Evolutionary conservation across 1,284 basidiomycete species (phyloP).

Genomic region (Cryptococcus deneoformans): DNA sequence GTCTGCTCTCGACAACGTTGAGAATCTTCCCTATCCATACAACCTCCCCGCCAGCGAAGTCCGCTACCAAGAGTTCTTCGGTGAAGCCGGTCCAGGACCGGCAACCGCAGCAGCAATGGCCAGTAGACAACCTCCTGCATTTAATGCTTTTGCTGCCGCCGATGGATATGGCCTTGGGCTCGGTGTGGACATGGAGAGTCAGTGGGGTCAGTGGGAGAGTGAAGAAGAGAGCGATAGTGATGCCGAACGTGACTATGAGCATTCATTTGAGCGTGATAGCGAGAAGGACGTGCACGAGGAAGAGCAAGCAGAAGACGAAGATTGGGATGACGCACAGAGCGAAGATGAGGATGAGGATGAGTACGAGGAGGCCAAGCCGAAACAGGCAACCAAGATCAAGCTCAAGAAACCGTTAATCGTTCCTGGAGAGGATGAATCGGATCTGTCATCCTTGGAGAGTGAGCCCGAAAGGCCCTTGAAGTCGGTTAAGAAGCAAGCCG

Average conservation of each 20-base stretch:
- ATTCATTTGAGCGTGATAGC: conserved; percentile 40
- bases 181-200: conserved; percentile 13
- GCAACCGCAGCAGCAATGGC: conserved; percentile 32
- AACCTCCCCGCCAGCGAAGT: conserved; percentile 41
- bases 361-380: conserved; percentile 15
- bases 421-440: conserved; percentile 22
- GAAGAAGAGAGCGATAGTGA: conserved; percentile 15
- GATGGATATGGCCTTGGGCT: conserved; percentile 37
- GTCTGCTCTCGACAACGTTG: conserved; percentile 17
- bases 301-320: conserved; percentile 7
- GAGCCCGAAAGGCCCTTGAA: conserved; percentile 11
- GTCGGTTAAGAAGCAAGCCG: not conserved
- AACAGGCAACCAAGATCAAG: conserved; percentile 9
- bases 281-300: conserved; percentile 12
- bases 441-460: conserved; percentile 28
- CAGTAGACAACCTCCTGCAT: conserved; percentile 33
- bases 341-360: conserved; percentile 17
- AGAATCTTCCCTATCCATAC: conserved; percentile 40
- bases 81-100: conserved; percentile 39
- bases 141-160: conserved; percentile 46
- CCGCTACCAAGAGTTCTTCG: conserved; percentile 43
- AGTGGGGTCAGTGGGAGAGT: conserved; percentile 15
- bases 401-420: conserved; percentile 1
- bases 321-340: conserved; percentile 5
- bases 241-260: conserved; percentile 66